A percentile compares a stretch with the other conserved stretches of the same genome.
Conservation (phyloP, 2,329 filamentous ascomycete genomes). For the Elsinoe fawcettii region DNA sequence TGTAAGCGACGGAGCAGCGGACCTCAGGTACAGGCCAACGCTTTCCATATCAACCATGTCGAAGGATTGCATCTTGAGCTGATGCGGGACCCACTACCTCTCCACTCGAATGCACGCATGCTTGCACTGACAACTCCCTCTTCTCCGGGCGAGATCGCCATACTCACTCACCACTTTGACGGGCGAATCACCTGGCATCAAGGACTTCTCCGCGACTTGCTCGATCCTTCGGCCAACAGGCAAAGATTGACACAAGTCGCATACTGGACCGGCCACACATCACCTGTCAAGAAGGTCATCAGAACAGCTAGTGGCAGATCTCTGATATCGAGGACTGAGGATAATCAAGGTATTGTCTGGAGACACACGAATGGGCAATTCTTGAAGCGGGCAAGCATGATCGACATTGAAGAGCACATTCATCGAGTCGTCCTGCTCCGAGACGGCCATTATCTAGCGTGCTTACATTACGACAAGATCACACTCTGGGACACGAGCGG, state of each 20-base stretch:
- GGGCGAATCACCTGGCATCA: conserved; percentile 78
- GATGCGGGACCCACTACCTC: conserved; percentile 32
- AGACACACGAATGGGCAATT: conserved; percentile 51
- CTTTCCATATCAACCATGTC: conserved; percentile 82
- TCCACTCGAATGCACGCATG: conserved; percentile 55
- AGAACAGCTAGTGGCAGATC: conserved; percentile 74
- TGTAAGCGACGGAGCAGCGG: conserved; percentile 53
- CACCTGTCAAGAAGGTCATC: conserved; percentile 74
- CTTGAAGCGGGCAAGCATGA: conserved; percentile 59
- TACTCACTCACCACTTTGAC: conserved; percentile 78
- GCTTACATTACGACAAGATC: conserved; percentile 62
- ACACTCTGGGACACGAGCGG: conserved; percentile 72
- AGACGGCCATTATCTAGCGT: conserved; percentile 72
- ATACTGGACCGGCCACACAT: conserved; percentile 77
- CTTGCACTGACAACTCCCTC: conserved; percentile 49
- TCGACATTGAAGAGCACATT: conserved; percentile 62
- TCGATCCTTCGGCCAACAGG: conserved; percentile 60
- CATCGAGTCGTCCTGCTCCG: conserved; percentile 71
- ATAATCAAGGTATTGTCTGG: conserved; percentile 79
- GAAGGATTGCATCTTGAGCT: conserved; percentile 41
- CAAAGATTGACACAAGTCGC: conserved; percentile 55
- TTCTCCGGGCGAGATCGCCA: conserved; percentile 22
- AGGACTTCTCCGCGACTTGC: conserved; percentile 66
- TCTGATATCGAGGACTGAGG: conserved; percentile 69
- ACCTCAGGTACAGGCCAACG: conserved; percentile 32